A percentile compares a stretch with the other conserved stretches of the same genome.
phyloP scores from a whole-genome alignment of 2,329 filamentous ascomycete genomes.

The Fusarium veterinarium region DNA sequence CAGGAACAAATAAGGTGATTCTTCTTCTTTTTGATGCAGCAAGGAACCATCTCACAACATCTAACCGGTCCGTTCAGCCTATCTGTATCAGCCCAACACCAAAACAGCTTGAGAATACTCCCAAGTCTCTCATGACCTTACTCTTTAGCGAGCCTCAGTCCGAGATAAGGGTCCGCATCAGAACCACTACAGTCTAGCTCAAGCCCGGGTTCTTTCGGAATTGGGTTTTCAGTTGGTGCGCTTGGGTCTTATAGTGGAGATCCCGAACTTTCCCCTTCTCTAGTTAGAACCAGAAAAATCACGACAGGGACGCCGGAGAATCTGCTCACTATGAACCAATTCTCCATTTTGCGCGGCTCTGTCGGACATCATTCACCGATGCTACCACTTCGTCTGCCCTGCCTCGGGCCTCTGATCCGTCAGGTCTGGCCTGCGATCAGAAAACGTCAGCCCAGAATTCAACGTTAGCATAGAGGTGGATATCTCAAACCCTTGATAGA shows the following conservation, averaged over 20 bases:
- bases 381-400: neutral
- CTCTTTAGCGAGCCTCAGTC: conserved; percentile 13
- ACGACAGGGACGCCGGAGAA: conserved; percentile 9
- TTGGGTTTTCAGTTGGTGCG: conserved; percentile 22
- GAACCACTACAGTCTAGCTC: conserved; percentile 14
- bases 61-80: conserved; percentile 7
- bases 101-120: neutral
- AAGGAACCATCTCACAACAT: neutral
- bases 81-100: neutral
- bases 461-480: conserved; percentile 6
- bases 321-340: conserved; percentile 26
- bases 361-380: conserved; percentile 22
- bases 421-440: conserved; percentile 2
- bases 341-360: conserved; percentile 16
- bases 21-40: neutral
- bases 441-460: conserved; percentile 20
- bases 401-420: conserved; percentile 33
- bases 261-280: conserved; percentile 35
- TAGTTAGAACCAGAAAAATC: conserved; percentile 5
- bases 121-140: conserved; percentile 7
- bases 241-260: conserved; percentile 28
- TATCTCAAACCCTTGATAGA: neutral
- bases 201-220: conserved; percentile 39
- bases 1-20: conserved; percentile 6
- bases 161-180: conserved; percentile 31